phyloP scores from a whole-genome alignment of 805 yeast species.

The Wickerhamiella australiensis region DNA sequence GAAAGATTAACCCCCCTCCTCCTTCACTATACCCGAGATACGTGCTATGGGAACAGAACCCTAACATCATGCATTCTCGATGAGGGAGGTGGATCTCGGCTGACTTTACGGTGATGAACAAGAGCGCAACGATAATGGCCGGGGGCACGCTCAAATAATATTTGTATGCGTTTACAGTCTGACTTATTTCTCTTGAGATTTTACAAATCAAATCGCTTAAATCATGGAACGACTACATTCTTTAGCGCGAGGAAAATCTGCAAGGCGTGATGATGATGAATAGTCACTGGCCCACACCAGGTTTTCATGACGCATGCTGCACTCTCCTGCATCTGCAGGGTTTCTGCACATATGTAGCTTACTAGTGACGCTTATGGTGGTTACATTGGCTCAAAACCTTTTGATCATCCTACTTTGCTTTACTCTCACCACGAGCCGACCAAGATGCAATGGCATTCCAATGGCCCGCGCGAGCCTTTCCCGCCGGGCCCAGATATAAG shows the following conservation, averaged over 20 bases:
- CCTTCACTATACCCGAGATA: background rate
- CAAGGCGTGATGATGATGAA: background rate
- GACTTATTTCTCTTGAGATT: no score
- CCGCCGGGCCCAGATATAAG: background rate
- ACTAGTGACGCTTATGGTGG: constrained; percentile 8
- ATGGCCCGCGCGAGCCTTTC: background rate
- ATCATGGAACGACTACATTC: background rate
- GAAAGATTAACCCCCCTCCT: background rate
- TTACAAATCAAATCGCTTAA: no score
- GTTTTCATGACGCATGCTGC: background rate
- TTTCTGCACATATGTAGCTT: constrained; percentile 9
- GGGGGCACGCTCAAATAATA: no score
- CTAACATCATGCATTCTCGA: background rate
- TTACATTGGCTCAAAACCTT: background rate
- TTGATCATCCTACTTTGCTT: background rate
- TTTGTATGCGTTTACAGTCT: no score
- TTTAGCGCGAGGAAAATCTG: background rate
- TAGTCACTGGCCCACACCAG: background rate
- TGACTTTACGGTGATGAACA: background rate
- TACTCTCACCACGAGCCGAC: constrained; percentile 1
- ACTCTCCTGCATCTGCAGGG: constrained; percentile 8
- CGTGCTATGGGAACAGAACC: background rate
- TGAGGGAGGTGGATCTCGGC: background rate
- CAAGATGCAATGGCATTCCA: background rate
- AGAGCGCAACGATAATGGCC: no score